Percentiles rank a stretch among this genome's conserved stretches.
Evolutionary conservation across 768 basidiomycete genomes (phyloP).

Genomic region (Phanerodontia chrysosporium): DNA sequence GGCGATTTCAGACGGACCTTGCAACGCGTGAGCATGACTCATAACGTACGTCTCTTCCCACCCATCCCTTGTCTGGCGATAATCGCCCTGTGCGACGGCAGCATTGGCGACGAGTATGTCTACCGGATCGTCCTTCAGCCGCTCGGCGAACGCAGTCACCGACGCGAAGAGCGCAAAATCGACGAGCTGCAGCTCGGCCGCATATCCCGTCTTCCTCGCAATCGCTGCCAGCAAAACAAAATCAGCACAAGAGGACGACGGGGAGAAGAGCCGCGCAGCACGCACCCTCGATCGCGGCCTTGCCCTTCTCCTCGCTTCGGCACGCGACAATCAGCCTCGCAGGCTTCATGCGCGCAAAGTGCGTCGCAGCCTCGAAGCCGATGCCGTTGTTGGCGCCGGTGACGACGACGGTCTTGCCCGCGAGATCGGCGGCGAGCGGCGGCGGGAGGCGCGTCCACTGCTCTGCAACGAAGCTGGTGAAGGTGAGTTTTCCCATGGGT

Average conservation of each 20-base stretch:
- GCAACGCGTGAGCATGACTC: not conserved
- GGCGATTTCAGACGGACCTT: not conserved
- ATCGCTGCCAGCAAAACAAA: slow-evolving; percentile 24
- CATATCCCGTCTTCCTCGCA: slow-evolving; percentile 10
- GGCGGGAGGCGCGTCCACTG: slow-evolving; percentile 11
- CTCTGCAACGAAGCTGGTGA: not conserved
- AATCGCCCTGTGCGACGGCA: slow-evolving; percentile 16
- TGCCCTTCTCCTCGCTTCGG: slow-evolving; percentile 32
- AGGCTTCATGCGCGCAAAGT: slow-evolving; percentile 44
- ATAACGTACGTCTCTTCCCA: slow-evolving; percentile 25
- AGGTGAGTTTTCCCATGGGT: slow-evolving; percentile 8
- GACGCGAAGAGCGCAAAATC: slow-evolving; percentile 25
- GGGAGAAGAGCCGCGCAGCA: not conserved
- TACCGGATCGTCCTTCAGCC: slow-evolving; percentile 18
- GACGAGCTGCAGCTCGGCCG: slow-evolving; percentile 19
- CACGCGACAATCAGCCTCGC: slow-evolving; percentile 36
- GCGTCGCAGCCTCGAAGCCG: slow-evolving; percentile 43
- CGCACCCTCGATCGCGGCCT: slow-evolving; percentile 33
- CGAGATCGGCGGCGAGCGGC: slow-evolving; percentile 33
- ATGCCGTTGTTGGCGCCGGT: slow-evolving; percentile 49
- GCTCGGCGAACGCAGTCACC: slow-evolving; percentile 21
- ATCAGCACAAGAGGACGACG: not conserved
- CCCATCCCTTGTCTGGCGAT: slow-evolving; percentile 25
- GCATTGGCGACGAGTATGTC: slow-evolving; percentile 29
- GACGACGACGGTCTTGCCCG: slow-evolving; percentile 46